Percentiles rank a stretch among this genome's conserved stretches.
Conservation (phyloP, 2,329 filamentous ascomycete species). For the Phyllosticta ampelicida region DNA sequence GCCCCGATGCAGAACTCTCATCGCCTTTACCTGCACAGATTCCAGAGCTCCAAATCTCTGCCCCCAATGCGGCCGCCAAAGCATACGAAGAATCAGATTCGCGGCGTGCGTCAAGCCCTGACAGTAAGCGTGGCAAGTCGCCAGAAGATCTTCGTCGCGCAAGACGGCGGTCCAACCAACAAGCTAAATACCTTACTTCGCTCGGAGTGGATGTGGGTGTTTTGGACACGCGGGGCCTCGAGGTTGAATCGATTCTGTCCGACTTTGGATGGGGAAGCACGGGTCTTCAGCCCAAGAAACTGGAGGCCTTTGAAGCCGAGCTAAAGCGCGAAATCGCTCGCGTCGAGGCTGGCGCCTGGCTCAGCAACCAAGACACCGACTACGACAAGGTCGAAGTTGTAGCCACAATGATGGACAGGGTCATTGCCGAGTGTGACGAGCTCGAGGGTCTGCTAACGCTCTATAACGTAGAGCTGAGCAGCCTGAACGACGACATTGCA, state of each 20-base stretch:
- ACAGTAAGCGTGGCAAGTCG: constrained; percentile 20
- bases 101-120: constrained; percentile 28
- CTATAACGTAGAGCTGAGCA: constrained; percentile 89
- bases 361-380: constrained; percentile 71
- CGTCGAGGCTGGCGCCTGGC: constrained; percentile 86
- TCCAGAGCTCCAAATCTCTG: constrained; percentile 11
- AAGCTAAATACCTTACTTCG: constrained; percentile 64
- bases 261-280: constrained; percentile 84
- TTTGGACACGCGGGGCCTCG: constrained; percentile 64
- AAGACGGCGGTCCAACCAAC: constrained; percentile 58
- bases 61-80: constrained; percentile 15
- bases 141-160: constrained; percentile 44
- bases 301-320: constrained; percentile 72
- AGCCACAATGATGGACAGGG: constrained; percentile 72
- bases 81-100: constrained; percentile 14
- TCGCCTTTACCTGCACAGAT: constrained; percentile 8
- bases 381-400: constrained; percentile 84
- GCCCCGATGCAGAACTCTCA: background rate
- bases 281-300: constrained; percentile 60
- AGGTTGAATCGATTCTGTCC: constrained; percentile 72
- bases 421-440: constrained; percentile 93
- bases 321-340: constrained; percentile 81
- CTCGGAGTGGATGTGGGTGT: constrained; percentile 68
- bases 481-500: constrained; percentile 86
- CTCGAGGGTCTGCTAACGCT: constrained; percentile 87